Evolutionary conservation across 1,284 basidiomycete genomes (phyloP), one percentile per base, ranked within the genome.

Genomic region (Cryptococcus deneoformans): DNA sequence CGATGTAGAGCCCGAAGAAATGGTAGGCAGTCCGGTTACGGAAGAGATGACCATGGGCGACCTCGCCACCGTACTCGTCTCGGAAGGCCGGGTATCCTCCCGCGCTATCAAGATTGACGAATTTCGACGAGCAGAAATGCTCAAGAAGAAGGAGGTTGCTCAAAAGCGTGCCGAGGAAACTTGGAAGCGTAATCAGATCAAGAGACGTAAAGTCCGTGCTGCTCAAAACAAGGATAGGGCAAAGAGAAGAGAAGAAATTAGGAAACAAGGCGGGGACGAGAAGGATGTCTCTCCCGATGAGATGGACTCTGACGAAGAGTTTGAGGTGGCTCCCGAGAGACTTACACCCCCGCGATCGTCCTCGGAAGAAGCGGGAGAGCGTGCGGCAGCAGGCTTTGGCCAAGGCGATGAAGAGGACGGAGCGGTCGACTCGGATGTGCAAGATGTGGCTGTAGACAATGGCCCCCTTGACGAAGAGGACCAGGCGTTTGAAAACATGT

Each of bases 301-400:
- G 48, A 56, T 59, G 7, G 67, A 76, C 51, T 71, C 71, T 1
- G 72, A 72, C 16, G 67, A 69, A 44, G 73, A 75, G 39, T 74
- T 60, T 56, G 71, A 70, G 38, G 20, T 63, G 5, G 50, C 57
- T 12, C 74, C 74, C 7, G 71, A 76, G 24, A 61, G 71, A 39
- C 59, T 73, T 44, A 75, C 72, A 12, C 72, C 72, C n/a, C 67
- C 66, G 6, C 61, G 61, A 24, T 50, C 45, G 58, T n/a, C 20
- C 36, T 5, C 44, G 52, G 38, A 42, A 29, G 29, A 29, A 29
- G 29, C 3, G 29, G 46, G 24, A 42, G 49, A 40, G 45, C 50
- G 29, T n/a, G 20, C 14, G 24, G 34, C 14, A 47, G 46, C 16
- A 12, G 16, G 40, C 1, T 14, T 29, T 29, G 46, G 52, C 37